Conservation (phyloP, 1,139 yeast species). For the Saccharomycopsis crataegensis region DNA sequence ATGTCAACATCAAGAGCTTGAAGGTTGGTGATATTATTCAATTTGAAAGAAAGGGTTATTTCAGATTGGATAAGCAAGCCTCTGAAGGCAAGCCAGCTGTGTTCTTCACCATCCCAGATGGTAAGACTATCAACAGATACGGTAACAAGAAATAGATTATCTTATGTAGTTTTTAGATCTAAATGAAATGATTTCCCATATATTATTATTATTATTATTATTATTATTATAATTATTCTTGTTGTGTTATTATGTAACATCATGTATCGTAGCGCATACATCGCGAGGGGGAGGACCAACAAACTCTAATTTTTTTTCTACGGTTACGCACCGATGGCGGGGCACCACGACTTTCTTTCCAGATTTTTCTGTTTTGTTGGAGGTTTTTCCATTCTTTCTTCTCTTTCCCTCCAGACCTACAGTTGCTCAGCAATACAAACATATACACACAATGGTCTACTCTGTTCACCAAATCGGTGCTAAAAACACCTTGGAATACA, state of each 20-base stretch:
- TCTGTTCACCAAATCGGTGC: constrained; percentile 85
- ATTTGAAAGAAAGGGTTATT: constrained; percentile 97
- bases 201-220: too few species aligned
- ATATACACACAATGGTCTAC: constrained; percentile 44
- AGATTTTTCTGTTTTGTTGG: neutral
- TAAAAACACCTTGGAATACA: constrained; percentile 85
- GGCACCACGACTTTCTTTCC: neutral
- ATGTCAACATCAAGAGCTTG: constrained; percentile 66
- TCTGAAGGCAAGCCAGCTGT: constrained; percentile 57
- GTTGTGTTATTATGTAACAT: too few species aligned
- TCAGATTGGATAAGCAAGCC: constrained; percentile 65
- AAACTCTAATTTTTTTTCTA: too few species aligned
- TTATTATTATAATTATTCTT: too few species aligned
- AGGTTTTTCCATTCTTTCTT: neutral
- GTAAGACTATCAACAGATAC: constrained; percentile 79
- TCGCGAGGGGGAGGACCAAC: too few species aligned
- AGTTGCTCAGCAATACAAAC: neutral
- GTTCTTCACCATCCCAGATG: constrained; percentile 94
- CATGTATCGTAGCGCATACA: too few species aligned
- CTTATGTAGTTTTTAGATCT: too few species aligned
- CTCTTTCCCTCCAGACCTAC: neutral
- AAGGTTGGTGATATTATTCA: constrained; percentile 85
- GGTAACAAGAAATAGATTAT: constrained; percentile 50
- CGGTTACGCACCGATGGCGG: neutral
- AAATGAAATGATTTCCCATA: too few species aligned